Evolutionary conservation across 495 filamentous ascomycete genomes (phyloP).

Genomic region (Aspergillus carlsbadensis): DNA sequence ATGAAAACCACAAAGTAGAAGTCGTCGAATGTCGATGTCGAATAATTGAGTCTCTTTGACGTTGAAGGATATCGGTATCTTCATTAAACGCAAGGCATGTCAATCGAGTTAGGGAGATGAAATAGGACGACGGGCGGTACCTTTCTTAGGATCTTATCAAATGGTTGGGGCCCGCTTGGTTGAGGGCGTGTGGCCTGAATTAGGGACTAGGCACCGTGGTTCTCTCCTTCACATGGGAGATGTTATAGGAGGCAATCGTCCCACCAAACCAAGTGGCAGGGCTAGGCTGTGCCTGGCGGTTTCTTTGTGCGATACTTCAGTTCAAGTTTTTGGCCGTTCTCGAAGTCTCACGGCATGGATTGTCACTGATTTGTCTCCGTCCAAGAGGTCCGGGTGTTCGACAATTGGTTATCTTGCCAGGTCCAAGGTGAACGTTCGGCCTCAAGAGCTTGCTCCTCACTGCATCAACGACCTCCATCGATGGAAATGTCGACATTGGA

Average conservation of each 20-base stretch:
- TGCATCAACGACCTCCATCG: neutral
- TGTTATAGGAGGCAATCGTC: slow-evolving; percentile 10
- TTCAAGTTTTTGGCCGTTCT: neutral
- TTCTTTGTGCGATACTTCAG: neutral
- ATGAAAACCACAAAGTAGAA: neutral
- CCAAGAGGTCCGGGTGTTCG: neutral
- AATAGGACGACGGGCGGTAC: neutral
- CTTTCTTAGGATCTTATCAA: slow-evolving; percentile 11
- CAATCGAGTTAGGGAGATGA: neutral
- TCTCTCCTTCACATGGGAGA: slow-evolving; percentile 9
- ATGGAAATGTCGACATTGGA: slow-evolving; percentile 4
- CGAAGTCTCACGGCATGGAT: neutral
- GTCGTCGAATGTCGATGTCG: neutral
- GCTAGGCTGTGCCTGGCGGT: slow-evolving; percentile 1
- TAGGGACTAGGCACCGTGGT: slow-evolving; percentile 8
- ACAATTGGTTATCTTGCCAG: neutral
- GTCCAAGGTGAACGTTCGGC: neutral
- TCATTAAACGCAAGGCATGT: neutral
- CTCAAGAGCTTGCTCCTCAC: neutral
- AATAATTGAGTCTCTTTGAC: slow-evolving; percentile 10
- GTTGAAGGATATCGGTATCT: neutral
- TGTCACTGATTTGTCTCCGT: neutral
- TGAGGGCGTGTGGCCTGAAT: neutral
- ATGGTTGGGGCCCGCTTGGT: slow-evolving; percentile 3
- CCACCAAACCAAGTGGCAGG: slow-evolving; percentile 7